Base-by-base conservation (phyloP, 1,139 yeast species). In the Saccharomyces uvarum region DNA sequence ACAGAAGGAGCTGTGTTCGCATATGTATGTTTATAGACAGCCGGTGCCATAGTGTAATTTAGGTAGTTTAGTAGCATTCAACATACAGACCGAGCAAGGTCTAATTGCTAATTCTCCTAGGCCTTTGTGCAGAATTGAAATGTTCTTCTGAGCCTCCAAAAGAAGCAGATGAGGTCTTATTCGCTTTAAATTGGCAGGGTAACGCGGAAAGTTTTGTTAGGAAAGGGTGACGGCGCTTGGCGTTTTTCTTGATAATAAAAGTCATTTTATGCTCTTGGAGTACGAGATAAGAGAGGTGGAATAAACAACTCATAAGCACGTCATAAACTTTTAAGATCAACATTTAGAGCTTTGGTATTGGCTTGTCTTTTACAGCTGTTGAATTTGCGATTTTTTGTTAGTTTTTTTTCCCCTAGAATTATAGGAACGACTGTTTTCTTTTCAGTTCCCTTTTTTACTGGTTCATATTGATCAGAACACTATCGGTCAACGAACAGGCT, bases 151-250 rank as follows among this genome's bases (percentile, higher is more conserved):
- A 9, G 21, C 19, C 1, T 3, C 9, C 21, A 13, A 19, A 9
- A 11, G 13, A 16, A 4, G 26, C 19, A 19, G 6, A 16, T 9
- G 26, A 19, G 44, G 31, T 19, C 44, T 38, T 38, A 38, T 38
- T 38, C 13, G 5, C 44, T 19, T 19, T 24, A 26, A 38, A 28
- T 38, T 38, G 26, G 44, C 44, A 19, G 44, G 44, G 44, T 38
- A 38, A 38, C 24, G 3, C 24, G 5, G 26, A 38, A 16, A 19
- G 13, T 11, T 38, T 38, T 19, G n/a, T 2, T 38, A 38, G 19
- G 44, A 16, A 38, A 38, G 44, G 44, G 44, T 38, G 44, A 38
- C 24, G 24, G 44, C 44, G 44, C 44, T 38, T 38, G 44, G 44
- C 44, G 44, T 38, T 38, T 38, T 38, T 38, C 6, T 16, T 38